Conservation (phyloP, 192 early-diverging fungal genomes). For the Dimargaris verticillata region DNA sequence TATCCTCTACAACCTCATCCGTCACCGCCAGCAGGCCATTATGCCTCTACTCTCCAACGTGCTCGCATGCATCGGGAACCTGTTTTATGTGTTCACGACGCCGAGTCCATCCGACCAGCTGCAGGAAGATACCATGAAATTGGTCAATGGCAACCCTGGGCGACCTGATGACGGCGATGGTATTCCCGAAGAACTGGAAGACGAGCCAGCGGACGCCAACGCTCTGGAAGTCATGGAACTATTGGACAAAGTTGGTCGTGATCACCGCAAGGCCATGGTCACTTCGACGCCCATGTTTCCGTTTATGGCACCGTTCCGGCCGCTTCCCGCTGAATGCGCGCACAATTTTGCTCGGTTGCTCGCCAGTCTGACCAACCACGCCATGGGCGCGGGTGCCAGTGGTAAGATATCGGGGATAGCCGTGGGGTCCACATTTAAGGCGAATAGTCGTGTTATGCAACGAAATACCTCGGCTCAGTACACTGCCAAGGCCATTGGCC, state of each 20-base stretch:
- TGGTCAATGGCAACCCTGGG: too few species aligned
- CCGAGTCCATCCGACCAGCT: background rate
- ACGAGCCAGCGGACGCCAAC: background rate
- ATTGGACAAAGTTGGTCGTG: background rate
- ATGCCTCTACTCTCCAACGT: background rate
- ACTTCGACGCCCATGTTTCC: background rate
- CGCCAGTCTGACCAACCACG: background rate
- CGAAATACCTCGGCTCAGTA: background rate
- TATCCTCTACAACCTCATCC: slow-evolving; percentile 2
- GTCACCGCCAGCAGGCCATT: background rate
- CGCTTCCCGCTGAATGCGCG: background rate
- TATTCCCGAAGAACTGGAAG: background rate
- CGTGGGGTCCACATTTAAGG: background rate
- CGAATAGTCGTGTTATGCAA: background rate
- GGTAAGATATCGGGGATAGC: background rate
- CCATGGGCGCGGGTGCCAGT: background rate
- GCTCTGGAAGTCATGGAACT: background rate
- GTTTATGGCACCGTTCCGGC: background rate
- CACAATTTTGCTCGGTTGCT: background rate
- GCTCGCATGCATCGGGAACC: background rate
- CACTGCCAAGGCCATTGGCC: background rate
- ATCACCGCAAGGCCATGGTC: background rate
- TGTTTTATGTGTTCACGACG: background rate
- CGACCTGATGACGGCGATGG: too few species aligned
- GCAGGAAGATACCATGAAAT: too few species aligned